A percentile compares a stretch with the other conserved stretches of the same genome.
Conservation (phyloP, 495 filamentous ascomycete genomes). For the Podospora bellae-mahoneyi region DNA sequence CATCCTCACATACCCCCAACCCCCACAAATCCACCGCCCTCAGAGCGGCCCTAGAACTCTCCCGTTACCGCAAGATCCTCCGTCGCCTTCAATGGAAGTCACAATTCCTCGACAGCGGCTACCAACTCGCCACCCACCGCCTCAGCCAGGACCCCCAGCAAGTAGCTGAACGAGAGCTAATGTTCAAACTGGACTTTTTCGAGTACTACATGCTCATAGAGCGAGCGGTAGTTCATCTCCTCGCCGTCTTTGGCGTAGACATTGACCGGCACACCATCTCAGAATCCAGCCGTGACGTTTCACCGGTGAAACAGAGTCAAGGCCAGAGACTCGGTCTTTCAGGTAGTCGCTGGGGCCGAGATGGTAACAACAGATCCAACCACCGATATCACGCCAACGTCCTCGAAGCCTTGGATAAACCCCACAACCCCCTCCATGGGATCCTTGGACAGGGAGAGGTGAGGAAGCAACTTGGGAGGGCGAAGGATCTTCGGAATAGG, state of each 20-base stretch:
- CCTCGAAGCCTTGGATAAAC: slow-evolving; percentile 50
- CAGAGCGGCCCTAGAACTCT: slow-evolving; percentile 43
- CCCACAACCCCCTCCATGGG: slow-evolving; percentile 47
- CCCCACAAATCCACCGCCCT: background rate
- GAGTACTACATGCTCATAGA: slow-evolving; percentile 67
- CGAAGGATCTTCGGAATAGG: slow-evolving; percentile 63
- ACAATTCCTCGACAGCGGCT: slow-evolving; percentile 53
- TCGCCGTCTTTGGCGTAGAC: slow-evolving; percentile 53
- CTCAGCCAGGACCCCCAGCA: slow-evolving; percentile 21
- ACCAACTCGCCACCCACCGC: slow-evolving; percentile 44
- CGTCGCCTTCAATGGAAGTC: slow-evolving; percentile 59
- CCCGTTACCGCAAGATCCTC: slow-evolving; percentile 55
- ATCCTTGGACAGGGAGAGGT: slow-evolving; percentile 51
- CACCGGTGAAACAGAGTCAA: background rate
- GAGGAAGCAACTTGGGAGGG: slow-evolving; percentile 47
- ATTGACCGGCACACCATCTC: slow-evolving; percentile 32
- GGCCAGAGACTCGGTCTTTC: background rate
- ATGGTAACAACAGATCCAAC: background rate
- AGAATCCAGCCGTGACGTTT: background rate
- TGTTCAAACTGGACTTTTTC: slow-evolving; percentile 70
- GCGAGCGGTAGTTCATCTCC: slow-evolving; percentile 58
- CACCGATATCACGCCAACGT: slow-evolving; percentile 66
- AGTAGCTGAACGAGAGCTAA: slow-evolving; percentile 48
- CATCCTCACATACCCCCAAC: background rate
- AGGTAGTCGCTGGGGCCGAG: background rate